Evolutionary conservation across 1,139 yeast genomes (phyloP), one percentile per base, ranked within the genome.

Genomic region (Saccharomyces hybrid): DNA sequence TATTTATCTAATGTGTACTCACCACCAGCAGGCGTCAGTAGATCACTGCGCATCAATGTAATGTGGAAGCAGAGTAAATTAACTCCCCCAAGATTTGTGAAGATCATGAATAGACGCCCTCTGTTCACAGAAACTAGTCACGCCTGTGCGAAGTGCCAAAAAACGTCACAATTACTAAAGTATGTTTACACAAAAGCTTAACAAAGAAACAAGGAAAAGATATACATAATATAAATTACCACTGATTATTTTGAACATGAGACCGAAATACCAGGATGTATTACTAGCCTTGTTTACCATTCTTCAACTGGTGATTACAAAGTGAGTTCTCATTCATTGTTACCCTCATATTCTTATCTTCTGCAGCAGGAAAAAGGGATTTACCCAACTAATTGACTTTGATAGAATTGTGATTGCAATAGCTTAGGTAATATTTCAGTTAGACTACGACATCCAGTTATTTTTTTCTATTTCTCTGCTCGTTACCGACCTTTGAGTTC

Each of bases 101-200:
- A 38, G 9, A 38, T 38, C 25, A 8, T 16, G 13, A 20, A 11
- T 20, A 38, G n/a, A 38, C 44, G 44, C 8, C 20, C 52, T 1
- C 41, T 60, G 5, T 54, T 60, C 51, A 59, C 59, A 8, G 51
- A 48, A 9, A 56, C 63, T 5, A 42, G 32, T 11, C 56, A 51
- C 25, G 42, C 55, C 16, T 60, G 61, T 53, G 58, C 49, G 20
- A 60, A 60, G 52, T 60, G 63, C 44, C 52, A 56, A 26, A 57
- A 54, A 31, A 42, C 29, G n/a, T 27, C 53, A 28, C 44, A 16
- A 38, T 38, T 20, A 20, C 23, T 38, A 38, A 38, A 38, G 44
- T 38, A 38, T 38, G 44, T 38, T 38, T 38, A 16, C 44, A 38
- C 44, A 46, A 54, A 38, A 46, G 16, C n/a, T 34, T 52, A 31